Evolutionary conservation across 768 basidiomycete genomes (phyloP).

Genomic region (Boletus fagicola): DNA sequence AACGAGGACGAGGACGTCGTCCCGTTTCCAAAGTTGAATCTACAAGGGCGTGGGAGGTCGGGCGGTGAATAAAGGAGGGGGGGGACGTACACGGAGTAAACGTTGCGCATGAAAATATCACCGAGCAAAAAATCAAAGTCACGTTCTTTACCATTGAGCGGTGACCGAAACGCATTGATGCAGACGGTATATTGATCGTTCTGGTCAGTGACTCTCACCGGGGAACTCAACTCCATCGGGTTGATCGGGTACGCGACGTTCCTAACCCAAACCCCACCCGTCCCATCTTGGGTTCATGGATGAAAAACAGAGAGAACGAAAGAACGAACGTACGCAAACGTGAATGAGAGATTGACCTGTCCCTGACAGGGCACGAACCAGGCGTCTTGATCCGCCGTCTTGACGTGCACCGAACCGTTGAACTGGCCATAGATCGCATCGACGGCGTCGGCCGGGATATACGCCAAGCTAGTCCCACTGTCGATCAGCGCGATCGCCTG

Average conservation of each 20-base stretch:
- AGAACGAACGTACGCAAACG: constrained; percentile 10
- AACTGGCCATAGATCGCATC: constrained; percentile 41
- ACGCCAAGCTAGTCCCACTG: constrained; percentile 42
- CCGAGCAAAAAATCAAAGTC: constrained; percentile 43
- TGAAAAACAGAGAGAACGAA: no score
- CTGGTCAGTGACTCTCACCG: constrained; percentile 24
- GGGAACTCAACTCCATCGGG: constrained; percentile 42
- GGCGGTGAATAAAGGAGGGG: neutral
- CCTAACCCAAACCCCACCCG: no score
- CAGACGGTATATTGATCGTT: constrained; percentile 41
- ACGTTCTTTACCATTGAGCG: constrained; percentile 22
- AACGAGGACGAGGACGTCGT: neutral
- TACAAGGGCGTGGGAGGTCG: constrained; percentile 1
- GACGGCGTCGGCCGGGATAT: constrained; percentile 34
- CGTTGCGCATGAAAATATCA: constrained; percentile 46
- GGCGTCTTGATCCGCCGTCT: constrained; percentile 25
- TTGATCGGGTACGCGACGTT: constrained; percentile 39
- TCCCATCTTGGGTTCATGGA: neutral
- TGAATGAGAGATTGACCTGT: constrained; percentile 31
- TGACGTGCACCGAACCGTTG: constrained; percentile 35
- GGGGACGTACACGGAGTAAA: constrained; percentile 40
- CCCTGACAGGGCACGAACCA: constrained; percentile 39
- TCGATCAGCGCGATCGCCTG: constrained; percentile 40
- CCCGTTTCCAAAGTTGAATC: constrained; percentile 44
- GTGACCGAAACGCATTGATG: constrained; percentile 33